Conservation (phyloP, 192 early-diverging fungal species). For the Linnemannia hyalina region DNA sequence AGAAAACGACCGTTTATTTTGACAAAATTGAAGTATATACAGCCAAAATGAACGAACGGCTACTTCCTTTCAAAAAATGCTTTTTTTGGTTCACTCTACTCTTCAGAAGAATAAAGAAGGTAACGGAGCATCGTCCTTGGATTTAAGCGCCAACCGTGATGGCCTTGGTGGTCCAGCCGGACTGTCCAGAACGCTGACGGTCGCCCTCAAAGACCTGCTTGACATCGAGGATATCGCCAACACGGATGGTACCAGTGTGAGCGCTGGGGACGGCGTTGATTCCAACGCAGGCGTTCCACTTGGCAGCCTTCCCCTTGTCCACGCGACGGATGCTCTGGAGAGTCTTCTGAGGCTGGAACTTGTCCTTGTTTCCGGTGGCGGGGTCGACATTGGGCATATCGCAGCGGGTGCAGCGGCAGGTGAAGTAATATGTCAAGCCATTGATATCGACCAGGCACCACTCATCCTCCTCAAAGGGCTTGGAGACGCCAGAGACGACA, state of each 20-base stretch:
- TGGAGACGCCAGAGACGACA: conserved; percentile 58
- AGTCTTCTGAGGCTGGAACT: conserved; percentile 65
- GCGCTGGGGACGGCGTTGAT: conserved; percentile 56
- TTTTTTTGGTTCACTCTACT: background rate
- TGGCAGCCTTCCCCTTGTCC: conserved; percentile 57
- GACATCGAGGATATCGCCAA: conserved; percentile 47
- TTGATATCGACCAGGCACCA: conserved; percentile 70
- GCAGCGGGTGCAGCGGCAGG: conserved; percentile 71
- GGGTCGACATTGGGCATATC: conserved; percentile 73
- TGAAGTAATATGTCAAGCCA: conserved; percentile 61
- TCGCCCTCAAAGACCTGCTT: conserved; percentile 51
- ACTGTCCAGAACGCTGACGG: conserved; percentile 34
- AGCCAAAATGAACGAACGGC: background rate
- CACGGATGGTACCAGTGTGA: conserved; percentile 27
- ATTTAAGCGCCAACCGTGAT: conserved; percentile 39
- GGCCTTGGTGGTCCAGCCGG: conserved; percentile 35
- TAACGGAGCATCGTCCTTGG: background rate
- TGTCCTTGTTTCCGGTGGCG: conserved; percentile 62
- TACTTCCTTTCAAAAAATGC: background rate
- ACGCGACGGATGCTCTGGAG: conserved; percentile 67
- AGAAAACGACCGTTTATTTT: background rate
- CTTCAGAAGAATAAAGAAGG: background rate
- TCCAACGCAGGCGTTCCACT: conserved; percentile 62
- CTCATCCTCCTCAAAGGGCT: conserved; percentile 79
- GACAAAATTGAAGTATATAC: background rate